These are phyloP conservation scores for Solanum virginianum DNA, from an alignment of 257 asterid genomes.

Conservation along the genomic window DNA sequence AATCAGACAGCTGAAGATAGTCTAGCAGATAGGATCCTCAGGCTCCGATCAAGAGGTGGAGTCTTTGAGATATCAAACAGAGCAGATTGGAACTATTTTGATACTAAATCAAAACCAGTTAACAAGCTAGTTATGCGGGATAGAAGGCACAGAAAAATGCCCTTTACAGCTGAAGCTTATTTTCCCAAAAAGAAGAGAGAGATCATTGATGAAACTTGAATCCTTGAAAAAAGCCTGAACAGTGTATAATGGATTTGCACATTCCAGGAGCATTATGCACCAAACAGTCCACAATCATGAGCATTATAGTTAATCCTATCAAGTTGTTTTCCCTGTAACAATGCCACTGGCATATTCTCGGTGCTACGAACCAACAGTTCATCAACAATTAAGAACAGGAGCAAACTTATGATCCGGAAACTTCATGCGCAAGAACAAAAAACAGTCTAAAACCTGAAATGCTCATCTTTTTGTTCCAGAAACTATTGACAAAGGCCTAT, in stretches of 20 bases:
- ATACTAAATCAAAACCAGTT: not conserved
- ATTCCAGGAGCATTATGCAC: not conserved
- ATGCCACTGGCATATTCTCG: not conserved
- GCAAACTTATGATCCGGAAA: not conserved
- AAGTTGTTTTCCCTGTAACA: not conserved
- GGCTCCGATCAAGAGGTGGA: not conserved
- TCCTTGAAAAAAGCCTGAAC: not conserved
- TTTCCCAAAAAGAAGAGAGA: not conserved
- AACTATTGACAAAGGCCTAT: not conserved
- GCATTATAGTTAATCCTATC: not conserved
- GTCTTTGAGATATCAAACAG: not conserved
- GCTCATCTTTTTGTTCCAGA: not conserved
- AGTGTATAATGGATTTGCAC: not conserved
- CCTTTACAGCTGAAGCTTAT: not conserved
- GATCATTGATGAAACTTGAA: not conserved
- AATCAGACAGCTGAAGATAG: not conserved
- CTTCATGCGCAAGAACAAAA: not conserved
- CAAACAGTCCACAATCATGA: not conserved
- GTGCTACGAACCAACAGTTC: not conserved
- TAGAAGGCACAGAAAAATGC: not conserved
- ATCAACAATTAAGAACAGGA: not conserved
- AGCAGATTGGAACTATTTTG: not conserved
- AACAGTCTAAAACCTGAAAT: not conserved
- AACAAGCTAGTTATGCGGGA: not conserved
- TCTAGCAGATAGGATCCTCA: not conserved